phyloP scores from a whole-genome alignment of 306 rosid species.

The Amphicarpaea edgeworthii region DNA sequence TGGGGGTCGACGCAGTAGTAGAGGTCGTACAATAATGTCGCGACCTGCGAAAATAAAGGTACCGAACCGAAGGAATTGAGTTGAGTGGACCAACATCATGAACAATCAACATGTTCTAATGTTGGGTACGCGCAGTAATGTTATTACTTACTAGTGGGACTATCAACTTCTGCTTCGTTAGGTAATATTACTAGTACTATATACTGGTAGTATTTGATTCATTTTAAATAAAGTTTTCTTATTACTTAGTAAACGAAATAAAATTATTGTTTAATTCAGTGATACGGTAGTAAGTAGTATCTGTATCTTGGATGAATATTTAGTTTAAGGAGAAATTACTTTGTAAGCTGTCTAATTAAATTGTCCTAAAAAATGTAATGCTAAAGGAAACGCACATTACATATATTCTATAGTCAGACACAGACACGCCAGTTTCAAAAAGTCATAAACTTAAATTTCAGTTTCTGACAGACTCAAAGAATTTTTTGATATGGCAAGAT shows the following conservation, averaged over 20 bases:
- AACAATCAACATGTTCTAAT: too few relatives aligned
- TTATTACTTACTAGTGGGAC: not conserved
- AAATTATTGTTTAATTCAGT: too few relatives aligned
- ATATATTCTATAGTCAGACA: not conserved
- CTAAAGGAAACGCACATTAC: not conserved
- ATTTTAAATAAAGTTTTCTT: not conserved
- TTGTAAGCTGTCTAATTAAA: too few relatives aligned
- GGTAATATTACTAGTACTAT: too few relatives aligned
- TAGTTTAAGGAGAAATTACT: too few relatives aligned
- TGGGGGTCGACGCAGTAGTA: not conserved
- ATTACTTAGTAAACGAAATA: too few relatives aligned
- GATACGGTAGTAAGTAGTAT: too few relatives aligned
- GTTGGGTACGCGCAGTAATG: not conserved
- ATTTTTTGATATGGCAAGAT: not conserved
- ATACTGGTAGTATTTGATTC: not conserved
- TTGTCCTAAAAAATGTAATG: not conserved
- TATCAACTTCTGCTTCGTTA: not conserved
- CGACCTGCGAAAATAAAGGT: not conserved
- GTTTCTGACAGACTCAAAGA: slow-evolving; percentile 32
- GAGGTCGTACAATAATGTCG: not conserved
- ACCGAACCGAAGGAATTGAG: too few relatives aligned
- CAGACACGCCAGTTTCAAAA: slow-evolving; percentile 13
- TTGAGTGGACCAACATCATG: too few relatives aligned
- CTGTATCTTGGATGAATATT: too few relatives aligned
- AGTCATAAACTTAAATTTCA: not conserved